phyloP scores from a whole-genome alignment of 106 monocot genomes.

The Gastrodia elata region DNA sequence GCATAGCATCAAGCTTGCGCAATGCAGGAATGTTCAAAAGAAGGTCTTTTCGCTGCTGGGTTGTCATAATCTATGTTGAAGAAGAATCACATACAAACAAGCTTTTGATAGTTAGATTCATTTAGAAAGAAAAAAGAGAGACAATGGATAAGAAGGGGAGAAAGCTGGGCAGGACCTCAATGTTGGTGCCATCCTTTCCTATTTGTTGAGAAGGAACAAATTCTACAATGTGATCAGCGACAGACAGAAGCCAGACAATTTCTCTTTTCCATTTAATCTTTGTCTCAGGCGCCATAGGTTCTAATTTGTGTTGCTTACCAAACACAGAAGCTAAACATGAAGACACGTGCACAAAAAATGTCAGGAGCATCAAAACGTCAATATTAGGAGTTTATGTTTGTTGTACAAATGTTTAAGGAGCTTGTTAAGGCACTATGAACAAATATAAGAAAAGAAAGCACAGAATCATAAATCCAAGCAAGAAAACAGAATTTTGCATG shows the following conservation, averaged over 20 bases:
- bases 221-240: conserved; percentile 81
- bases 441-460: too few relatives aligned
- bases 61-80: conserved; percentile 57
- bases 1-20: conserved; percentile 75
- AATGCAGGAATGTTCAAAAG: conserved; percentile 71
- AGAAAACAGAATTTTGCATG: too few relatives aligned
- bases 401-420: too few relatives aligned
- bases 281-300: conserved; percentile 65
- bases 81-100: not conserved
- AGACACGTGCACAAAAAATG: not conserved
- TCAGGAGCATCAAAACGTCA: not conserved
- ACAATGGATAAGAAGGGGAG: not conserved
- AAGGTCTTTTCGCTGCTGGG: conserved; percentile 64
- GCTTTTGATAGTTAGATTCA: not conserved
- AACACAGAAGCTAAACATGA: conserved; percentile 61
- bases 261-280: conserved; percentile 71
- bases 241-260: conserved; percentile 73
- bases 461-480: too few relatives aligned
- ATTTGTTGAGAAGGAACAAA: conserved; percentile 63
- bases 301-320: conserved; percentile 62
- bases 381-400: too few relatives aligned
- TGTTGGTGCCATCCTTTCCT: conserved; percentile 44
- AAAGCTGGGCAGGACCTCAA: conserved; percentile 42
- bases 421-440: too few relatives aligned
- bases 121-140: not conserved